These are phyloP conservation scores for Dimocarpus longan DNA, from an alignment of 345 rosid genomes.

Conservation along the genomic window DNA sequence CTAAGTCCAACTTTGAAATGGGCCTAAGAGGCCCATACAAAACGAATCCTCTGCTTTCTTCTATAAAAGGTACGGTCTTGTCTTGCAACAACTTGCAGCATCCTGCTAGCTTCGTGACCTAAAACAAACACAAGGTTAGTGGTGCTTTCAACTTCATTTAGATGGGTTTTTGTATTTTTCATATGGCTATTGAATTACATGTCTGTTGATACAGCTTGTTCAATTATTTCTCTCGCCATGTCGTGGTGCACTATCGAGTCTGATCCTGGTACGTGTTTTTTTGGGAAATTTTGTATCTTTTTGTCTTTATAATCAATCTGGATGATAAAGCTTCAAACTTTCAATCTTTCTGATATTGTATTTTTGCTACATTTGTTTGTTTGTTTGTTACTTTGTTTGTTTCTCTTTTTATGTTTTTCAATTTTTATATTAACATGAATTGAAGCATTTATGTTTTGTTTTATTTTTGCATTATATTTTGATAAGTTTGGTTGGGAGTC, in stretches of 20 bases:
- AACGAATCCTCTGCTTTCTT: not conserved
- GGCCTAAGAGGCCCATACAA: not conserved
- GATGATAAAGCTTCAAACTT: not conserved
- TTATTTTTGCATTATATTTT: not conserved
- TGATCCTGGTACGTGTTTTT: constrained; percentile 70
- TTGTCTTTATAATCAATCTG: not conserved
- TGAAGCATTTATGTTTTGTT: not conserved
- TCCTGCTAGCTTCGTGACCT: not conserved
- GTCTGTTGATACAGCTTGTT: constrained; percentile 32
- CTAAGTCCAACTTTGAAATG: not conserved
- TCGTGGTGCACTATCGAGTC: constrained; percentile 99
- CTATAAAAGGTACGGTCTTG: not conserved
- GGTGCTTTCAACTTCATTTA: not conserved
- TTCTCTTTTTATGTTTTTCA: not conserved
- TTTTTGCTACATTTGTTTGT: not conserved
- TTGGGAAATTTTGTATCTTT: not conserved
- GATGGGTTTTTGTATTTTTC: not conserved
- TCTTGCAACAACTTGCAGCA: not conserved
- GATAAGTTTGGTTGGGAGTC: not conserved
- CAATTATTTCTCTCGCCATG: constrained; percentile 44
- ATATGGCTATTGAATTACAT: not conserved
- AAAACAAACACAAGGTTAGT: not conserved
- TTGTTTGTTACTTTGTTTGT: not conserved
- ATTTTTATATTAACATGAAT: not conserved
- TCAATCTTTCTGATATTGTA: not conserved